These are phyloP conservation scores for Smallanthus sonchifolius DNA, from an alignment of 129 eudicot genomes.

Conservation along the genomic window DNA sequence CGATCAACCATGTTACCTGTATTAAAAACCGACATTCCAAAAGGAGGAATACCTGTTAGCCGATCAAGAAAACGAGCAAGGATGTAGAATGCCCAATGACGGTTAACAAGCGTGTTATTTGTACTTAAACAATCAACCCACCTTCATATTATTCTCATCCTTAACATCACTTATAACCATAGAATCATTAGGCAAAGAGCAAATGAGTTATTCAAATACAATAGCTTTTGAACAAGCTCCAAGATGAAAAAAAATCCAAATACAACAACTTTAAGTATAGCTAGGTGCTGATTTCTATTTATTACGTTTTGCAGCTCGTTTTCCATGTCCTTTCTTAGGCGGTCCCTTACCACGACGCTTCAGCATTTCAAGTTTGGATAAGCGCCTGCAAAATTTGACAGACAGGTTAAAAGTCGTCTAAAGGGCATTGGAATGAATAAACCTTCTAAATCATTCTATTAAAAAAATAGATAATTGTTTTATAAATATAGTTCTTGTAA, in stretches of 20 bases:
- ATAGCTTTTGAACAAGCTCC: too few relatives aligned
- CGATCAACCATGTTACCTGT: too few relatives aligned
- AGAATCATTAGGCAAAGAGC: too few relatives aligned
- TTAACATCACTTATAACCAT: too few relatives aligned
- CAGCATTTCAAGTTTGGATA: slow-evolving; percentile 12
- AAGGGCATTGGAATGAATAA: too few relatives aligned
- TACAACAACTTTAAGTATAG: background rate
- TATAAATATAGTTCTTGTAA: too few relatives aligned
- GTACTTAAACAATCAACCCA: too few relatives aligned
- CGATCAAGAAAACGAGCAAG: background rate
- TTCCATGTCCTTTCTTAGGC: slow-evolving; percentile 93
- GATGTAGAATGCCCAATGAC: background rate
- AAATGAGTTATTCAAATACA: too few relatives aligned
- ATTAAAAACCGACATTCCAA: background rate
- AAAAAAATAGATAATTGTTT: too few relatives aligned
- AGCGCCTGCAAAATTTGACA: slow-evolving; percentile 50
- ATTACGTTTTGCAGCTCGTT: slow-evolving; percentile 61
- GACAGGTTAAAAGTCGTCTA: background rate
- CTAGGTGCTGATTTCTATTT: background rate
- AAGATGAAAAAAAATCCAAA: too few relatives aligned
- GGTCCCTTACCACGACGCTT: slow-evolving; percentile 44
- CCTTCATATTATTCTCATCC: too few relatives aligned
- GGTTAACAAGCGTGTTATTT: background rate
- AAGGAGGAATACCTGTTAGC: background rate
- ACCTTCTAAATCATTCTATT: too few relatives aligned